Evolutionary conservation across 306 rosid species (phyloP), one percentile per base, ranked within the genome.

Genomic region (Vigna hirtella): DNA sequence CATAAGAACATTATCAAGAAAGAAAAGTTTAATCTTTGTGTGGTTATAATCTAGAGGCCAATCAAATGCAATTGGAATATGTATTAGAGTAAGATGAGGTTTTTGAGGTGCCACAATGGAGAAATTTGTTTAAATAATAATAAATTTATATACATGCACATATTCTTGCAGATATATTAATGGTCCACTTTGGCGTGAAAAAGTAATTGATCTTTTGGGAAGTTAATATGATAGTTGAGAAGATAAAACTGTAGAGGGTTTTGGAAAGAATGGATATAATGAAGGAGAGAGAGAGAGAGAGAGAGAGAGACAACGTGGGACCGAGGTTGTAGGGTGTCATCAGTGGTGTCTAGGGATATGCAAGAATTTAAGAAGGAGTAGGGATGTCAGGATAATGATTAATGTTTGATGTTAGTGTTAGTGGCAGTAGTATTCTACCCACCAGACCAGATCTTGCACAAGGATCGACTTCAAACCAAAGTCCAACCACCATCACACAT

Each of bases 151-250:
- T 12, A 45, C 3, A 6, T 11, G 81, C 18, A 52, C 30, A 53
- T 66, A 56, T 77, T 38, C 61, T 68, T 40, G 76, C 72, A 70
- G 0, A 7, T 16, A 32, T 43, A 61, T 30, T 17, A 51, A 51
- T n/a, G 15, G 22, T 30, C 49, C 76, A 26, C 83, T 78, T 72
- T 79, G 51, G 13, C 49, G 32, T 32, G 57, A 70, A 36, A 87
- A 87, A 87, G 85, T 50, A 53, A 18, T 20, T 58, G n/a, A 72
- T 77, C 88, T 84, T 84, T 87, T 73, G 48, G 45, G 45, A 8
- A 40, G 47, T 42, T 42, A 9, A 9, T 42, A 9, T 42, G 3
- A 42, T 8, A 8, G 45, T 40, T 40, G 2, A 40, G 9, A 40
- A 40, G 45, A 40, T 42, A 42, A 43, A 47, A 26, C 48, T 72